Base-by-base conservation (phyloP, 2,329 filamentous ascomycete genomes). In the Nannizzia gypsea region DNA sequence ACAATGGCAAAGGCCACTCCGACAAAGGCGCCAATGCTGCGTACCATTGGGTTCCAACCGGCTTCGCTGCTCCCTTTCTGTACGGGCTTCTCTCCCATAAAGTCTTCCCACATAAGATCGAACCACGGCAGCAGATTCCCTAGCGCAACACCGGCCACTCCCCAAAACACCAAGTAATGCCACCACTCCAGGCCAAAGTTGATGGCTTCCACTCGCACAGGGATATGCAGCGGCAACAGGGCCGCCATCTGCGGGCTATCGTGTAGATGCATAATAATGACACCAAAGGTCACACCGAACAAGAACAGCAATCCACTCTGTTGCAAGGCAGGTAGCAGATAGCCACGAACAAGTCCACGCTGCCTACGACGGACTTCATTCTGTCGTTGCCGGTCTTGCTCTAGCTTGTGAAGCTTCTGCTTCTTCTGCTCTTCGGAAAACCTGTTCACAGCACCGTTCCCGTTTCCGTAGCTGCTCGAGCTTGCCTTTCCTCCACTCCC, bases 41-140 rank as follows among this genome's bases (percentile, higher is more conserved):
- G 77, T 9, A 88, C 83, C 42, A 84, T 82, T 44, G 84, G 80
- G 59, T 88, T 86, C 90, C 90, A 96, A 65, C n/a, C 67, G 67
- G 26, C 56, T 58, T 36, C 56, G 17, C 31, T 44, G n/a, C 6
- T 40, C 3, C 38, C 38, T 48, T 44, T 20, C n/a, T n/a, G n/a
- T 6, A 70, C 67, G 11, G 71, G 69, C 28, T 69, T 68, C 5
- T 68, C 68, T 11, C 71, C 71, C 46, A 79, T 74, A 6, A 76
- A 72, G 48, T 80, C 76, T 62, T 86, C 83, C 83, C 88, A 93
- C 8, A 90, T 71, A 9, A 81, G 77, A 71, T 99, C 93, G 20
- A 96, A 81, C 82, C 86, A 92, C 1, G 93, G 93, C 60, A 97
- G 75, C 57, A 95, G 73, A 60, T 84, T 86, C 4, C 93, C 93